Conservation (phyloP, 768 basidiomycete species). For the Gelatoporia subvermispora region DNA sequence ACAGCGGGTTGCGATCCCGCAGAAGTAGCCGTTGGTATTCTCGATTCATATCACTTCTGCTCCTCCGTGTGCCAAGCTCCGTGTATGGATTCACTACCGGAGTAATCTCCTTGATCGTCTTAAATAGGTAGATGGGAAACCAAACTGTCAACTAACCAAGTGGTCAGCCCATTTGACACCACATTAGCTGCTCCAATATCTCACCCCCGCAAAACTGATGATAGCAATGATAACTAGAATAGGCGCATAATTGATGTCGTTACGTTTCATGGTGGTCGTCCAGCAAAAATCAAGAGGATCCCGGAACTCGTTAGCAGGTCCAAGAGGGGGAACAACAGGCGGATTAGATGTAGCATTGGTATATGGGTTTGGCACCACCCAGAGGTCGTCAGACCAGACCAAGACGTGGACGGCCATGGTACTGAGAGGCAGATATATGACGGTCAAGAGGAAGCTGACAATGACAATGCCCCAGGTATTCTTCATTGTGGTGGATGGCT, state of each 20-base stretch:
- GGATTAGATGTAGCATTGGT: slow-evolving; percentile 48
- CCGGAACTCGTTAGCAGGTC: slow-evolving; percentile 50
- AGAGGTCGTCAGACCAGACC: slow-evolving; percentile 74
- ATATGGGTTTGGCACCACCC: slow-evolving; percentile 69
- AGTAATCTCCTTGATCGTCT: slow-evolving; percentile 49
- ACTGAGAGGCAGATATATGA: slow-evolving; percentile 72
- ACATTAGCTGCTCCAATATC: slow-evolving; percentile 16
- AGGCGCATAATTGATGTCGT: slow-evolving; percentile 67
- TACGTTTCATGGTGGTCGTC: slow-evolving; percentile 71
- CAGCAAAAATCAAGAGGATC: slow-evolving; percentile 71
- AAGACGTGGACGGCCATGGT: slow-evolving; percentile 74
- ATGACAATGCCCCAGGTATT: slow-evolving; percentile 52
- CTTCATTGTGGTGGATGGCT: slow-evolving; percentile 34
- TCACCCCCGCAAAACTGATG: slow-evolving; percentile 46
- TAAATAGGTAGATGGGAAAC: slow-evolving; percentile 62
- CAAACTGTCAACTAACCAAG: slow-evolving; percentile 53
- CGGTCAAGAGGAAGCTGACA: slow-evolving; percentile 59
- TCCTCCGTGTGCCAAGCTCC: slow-evolving; percentile 63
- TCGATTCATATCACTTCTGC: slow-evolving; percentile 50
- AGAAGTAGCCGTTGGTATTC: slow-evolving; percentile 66
- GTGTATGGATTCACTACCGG: slow-evolving; percentile 65
- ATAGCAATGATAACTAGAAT: slow-evolving; percentile 53
- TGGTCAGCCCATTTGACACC: too few relatives aligned
- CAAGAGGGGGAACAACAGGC: slow-evolving; percentile 46
- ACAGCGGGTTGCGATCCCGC: slow-evolving; percentile 62